Percentiles rank a stretch among this genome's conserved stretches.
phyloP scores from a whole-genome alignment of 2,329 filamentous ascomycete species.

The Conoideocrella luteorostrata region DNA sequence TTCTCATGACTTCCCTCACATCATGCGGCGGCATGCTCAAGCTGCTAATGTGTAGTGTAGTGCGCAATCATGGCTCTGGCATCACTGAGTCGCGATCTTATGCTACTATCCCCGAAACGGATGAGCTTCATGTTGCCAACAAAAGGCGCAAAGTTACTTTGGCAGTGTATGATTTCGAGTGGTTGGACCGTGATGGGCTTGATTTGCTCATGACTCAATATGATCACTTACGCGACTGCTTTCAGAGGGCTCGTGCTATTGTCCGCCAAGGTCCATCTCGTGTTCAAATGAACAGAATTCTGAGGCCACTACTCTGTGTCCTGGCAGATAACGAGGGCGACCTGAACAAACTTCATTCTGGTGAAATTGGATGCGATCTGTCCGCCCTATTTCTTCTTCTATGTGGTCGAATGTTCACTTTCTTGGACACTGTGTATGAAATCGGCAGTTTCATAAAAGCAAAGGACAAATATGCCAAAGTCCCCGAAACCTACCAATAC shows the following conservation, averaged over 20 bases:
- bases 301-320: conserved; percentile 16
- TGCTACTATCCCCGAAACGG: conserved; percentile 4
- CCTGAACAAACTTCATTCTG: conserved; percentile 10
- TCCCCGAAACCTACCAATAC: conserved; percentile 19
- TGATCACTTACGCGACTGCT: conserved; percentile 15
- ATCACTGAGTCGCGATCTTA: conserved; percentile 19
- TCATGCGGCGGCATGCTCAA: not conserved
- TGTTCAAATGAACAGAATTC: conserved; percentile 18
- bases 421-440: conserved; percentile 21
- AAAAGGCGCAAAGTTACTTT: conserved; percentile 21
- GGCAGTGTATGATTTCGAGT: conserved; percentile 14
- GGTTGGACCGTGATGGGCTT: conserved; percentile 20
- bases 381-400: conserved; percentile 16
- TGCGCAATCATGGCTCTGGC: conserved; percentile 15
- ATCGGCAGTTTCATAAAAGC: conserved; percentile 21
- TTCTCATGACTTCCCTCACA: not conserved
- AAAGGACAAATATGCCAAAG: conserved; percentile 16
- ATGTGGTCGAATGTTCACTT: conserved; percentile 14
- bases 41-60: conserved; percentile 1
- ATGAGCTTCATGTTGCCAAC: conserved; percentile 16
- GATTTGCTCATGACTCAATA: conserved; percentile 18
- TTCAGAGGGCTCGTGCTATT: conserved; percentile 16
- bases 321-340: conserved; percentile 17
- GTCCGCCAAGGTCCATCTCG: conserved; percentile 13
- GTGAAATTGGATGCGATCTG: conserved; percentile 14